phyloP scores from a whole-genome alignment of 1,284 basidiomycete genomes.

The Irpex lacteus region DNA sequence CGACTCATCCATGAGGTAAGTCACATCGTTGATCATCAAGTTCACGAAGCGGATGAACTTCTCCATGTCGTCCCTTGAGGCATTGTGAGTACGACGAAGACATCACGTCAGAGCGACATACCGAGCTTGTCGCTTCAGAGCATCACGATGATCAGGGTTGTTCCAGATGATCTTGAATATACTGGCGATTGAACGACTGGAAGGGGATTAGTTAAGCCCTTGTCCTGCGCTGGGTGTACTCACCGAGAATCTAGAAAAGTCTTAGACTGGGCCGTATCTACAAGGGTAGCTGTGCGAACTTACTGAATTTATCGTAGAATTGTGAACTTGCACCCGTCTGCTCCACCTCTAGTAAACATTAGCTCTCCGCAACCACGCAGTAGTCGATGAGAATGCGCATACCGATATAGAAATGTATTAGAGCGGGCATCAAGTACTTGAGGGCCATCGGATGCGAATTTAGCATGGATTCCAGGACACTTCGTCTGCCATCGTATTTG shows the following conservation, averaged over 20 bases:
- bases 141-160: constrained; percentile 83
- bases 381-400: background rate
- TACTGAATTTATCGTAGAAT: constrained; percentile 98
- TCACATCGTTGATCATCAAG: constrained; percentile 98
- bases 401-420: constrained; percentile 97
- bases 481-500: constrained; percentile 71
- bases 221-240: constrained; percentile 4
- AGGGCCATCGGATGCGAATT: constrained; percentile 86
- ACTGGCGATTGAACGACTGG: constrained; percentile 79
- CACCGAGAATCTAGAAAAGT: constrained; percentile 53
- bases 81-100: constrained; percentile 5
- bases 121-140: constrained; percentile 77
- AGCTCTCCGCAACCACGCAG: no score
- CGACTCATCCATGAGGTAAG: constrained; percentile 97
- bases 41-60: constrained; percentile 96
- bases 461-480: constrained; percentile 79
- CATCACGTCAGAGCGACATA: constrained; percentile 36
- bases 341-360: constrained; percentile 76
- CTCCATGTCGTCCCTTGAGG: constrained; percentile 69
- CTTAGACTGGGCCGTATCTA: background rate
- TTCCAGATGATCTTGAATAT: constrained; percentile 89
- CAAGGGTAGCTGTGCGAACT: constrained; percentile 31
- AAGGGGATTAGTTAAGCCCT: background rate
- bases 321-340: constrained; percentile 96
- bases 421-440: constrained; percentile 85